Percentiles rank a stretch among this genome's conserved stretches.
phyloP scores from a whole-genome alignment of 2,329 filamentous ascomycete genomes.

The Ceratocystis colombiana region DNA sequence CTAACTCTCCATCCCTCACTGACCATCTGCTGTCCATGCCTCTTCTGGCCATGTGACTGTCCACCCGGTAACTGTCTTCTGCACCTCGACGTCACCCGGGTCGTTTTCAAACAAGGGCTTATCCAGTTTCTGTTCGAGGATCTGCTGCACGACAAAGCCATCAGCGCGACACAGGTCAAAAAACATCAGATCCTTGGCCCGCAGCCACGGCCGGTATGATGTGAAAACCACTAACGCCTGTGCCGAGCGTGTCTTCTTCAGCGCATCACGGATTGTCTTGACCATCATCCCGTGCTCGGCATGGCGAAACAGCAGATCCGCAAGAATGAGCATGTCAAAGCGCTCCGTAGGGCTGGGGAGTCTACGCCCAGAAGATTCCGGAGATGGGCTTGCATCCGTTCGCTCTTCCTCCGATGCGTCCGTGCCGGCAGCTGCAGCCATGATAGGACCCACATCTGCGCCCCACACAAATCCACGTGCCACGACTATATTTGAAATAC shows the following conservation, averaged over 20 bases:
- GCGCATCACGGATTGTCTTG: conserved; percentile 56
- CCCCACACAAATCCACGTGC: conserved; percentile 80
- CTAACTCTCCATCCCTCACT: neutral
- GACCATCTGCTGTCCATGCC: conserved; percentile 26
- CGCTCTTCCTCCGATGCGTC: conserved; percentile 24
- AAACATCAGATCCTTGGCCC: conserved; percentile 74
- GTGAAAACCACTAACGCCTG: conserved; percentile 85
- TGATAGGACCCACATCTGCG: conserved; percentile 47
- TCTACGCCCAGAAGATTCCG: neutral
- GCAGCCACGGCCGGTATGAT: conserved; percentile 83
- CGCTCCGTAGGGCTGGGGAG: conserved; percentile 28
- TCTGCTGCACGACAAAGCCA: conserved; percentile 68
- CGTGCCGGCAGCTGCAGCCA: conserved; percentile 32
- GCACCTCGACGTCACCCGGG: conserved; percentile 68
- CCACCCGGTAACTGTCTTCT: conserved; percentile 75
- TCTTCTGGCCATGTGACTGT: conserved; percentile 54
- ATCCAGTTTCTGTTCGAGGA: conserved; percentile 73
- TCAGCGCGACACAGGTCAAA: conserved; percentile 63
- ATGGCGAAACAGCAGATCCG: conserved; percentile 85
- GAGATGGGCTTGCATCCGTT: neutral
- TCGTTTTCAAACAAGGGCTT: conserved; percentile 84
- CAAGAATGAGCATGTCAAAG: conserved; percentile 77
- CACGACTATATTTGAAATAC: conserved; percentile 37
- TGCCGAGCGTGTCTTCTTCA: conserved; percentile 47
- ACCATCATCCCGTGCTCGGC: conserved; percentile 73